A percentile compares a stretch with the other conserved stretches of the same genome.
Evolutionary conservation across 345 rosid species (phyloP).

Genomic region (Euphorbia pulcherrima): DNA sequence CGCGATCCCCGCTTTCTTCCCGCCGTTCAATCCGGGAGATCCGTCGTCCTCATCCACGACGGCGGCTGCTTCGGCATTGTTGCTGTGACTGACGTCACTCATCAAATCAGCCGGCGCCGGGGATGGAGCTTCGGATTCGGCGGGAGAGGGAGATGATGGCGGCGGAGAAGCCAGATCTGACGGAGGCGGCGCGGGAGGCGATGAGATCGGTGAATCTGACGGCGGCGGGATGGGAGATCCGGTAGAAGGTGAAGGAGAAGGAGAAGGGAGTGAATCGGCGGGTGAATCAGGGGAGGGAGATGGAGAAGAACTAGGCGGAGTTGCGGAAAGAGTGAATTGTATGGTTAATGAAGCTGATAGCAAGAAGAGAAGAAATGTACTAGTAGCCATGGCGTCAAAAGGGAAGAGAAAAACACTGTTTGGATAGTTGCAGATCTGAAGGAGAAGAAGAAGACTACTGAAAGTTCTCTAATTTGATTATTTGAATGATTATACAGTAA

Average conservation of each 20-base stretch:
- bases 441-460: conserved; percentile 1
- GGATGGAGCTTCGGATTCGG: conserved; percentile 8
- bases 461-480: background rate
- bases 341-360: background rate
- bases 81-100: conserved; percentile 32
- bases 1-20: conserved; percentile 58
- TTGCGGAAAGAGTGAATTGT: conserved; percentile 15
- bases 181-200: conserved; percentile 30
- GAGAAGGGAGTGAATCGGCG: conserved; percentile 1
- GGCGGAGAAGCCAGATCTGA: conserved; percentile 28
- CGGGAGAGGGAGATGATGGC: conserved; percentile 19
- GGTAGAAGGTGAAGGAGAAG: conserved; percentile 8
- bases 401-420: conserved; percentile 14
- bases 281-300: conserved; percentile 11
- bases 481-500: too few relatives aligned
- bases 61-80: conserved; percentile 22
- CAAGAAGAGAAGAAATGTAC: background rate
- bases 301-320: conserved; percentile 12
- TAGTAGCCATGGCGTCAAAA: conserved; percentile 17
- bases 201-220: conserved; percentile 5
- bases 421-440: conserved; percentile 15
- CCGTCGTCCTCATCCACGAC: conserved; percentile 1
- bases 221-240: conserved; percentile 33
- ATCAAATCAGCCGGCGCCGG: conserved; percentile 36
- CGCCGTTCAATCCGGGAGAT: conserved; percentile 41